phyloP scores from a whole-genome alignment of 2,329 filamentous ascomycete species.

The Hymenoscyphus linearis region DNA sequence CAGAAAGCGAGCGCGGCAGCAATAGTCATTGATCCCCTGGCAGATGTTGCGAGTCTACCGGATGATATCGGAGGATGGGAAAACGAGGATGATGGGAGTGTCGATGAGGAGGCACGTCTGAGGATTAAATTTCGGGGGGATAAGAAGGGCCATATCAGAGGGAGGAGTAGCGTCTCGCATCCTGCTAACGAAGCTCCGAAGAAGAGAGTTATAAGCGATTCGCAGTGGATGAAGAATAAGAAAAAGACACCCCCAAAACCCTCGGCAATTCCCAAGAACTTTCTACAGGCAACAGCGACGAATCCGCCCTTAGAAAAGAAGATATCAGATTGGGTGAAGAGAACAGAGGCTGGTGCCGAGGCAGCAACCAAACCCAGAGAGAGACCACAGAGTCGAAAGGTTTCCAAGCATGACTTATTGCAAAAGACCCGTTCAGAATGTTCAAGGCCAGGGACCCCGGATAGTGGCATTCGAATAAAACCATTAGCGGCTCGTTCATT shows the following conservation, averaged over 20 bases:
- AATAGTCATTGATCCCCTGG: slow-evolving; percentile 47
- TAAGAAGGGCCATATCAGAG: slow-evolving; percentile 4
- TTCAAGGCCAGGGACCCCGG: slow-evolving; percentile 25
- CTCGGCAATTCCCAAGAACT: slow-evolving; percentile 49
- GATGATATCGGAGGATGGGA: slow-evolving; percentile 54
- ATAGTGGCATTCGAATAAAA: slow-evolving; percentile 40
- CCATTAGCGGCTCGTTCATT: slow-evolving; percentile 23
- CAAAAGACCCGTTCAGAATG: slow-evolving; percentile 10
- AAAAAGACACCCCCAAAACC: slow-evolving; percentile 44
- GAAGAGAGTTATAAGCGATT: slow-evolving; percentile 90
- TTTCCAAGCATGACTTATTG: slow-evolving; percentile 3
- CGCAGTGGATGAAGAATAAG: slow-evolving; percentile 68
- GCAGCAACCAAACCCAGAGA: slow-evolving; percentile 6
- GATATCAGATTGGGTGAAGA: slow-evolving; percentile 54
- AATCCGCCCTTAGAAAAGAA: slow-evolving; percentile 55
- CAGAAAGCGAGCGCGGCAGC: slow-evolving; percentile 71
- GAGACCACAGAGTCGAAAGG: slow-evolving; percentile 9
- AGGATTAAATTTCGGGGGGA: slow-evolving; percentile 36
- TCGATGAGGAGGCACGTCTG: slow-evolving; percentile 55
- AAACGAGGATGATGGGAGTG: slow-evolving; percentile 51
- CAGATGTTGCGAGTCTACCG: slow-evolving; percentile 50
- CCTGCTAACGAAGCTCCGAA: slow-evolving; percentile 53
- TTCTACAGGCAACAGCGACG: slow-evolving; percentile 46
- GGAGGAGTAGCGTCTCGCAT: slow-evolving; percentile 30
- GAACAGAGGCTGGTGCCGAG: slow-evolving; percentile 16